Evolutionary conservation across 768 basidiomycete genomes (phyloP), one percentile per base, ranked within the genome.

Genomic region (Pulveroboletus ravenelii): DNA sequence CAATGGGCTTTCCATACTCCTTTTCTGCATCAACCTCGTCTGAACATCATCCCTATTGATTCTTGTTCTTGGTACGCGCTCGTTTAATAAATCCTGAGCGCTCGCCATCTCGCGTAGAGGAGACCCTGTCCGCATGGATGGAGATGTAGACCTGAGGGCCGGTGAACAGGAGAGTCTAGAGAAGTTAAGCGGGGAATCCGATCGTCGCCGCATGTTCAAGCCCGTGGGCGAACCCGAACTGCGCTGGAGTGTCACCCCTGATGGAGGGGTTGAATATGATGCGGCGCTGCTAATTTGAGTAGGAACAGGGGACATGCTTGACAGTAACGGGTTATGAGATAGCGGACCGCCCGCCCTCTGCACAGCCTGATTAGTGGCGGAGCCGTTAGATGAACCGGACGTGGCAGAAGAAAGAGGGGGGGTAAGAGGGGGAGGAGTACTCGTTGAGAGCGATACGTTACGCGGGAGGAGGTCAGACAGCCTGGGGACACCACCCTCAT

Each of bases 31-130:
- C 45, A 82, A 60, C 32, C 78, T 72, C 46, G 74, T 67, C 51
- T 78, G 74, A 17, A 85, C 74, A 42, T 78, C 77, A 47, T 80
- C 80, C 27, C 75, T 74, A 46, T 70, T 81, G 50, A 84, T 80
- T 39, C 79, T 71, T 23, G 70, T 70, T 45, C 71, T 73, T 3
- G 56, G 64, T 57, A 31, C 53, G 58, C 58, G 58, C 4, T 45
- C 56, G 23, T 41, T 39, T 29, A 57, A 54, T 17, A 58, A 38
- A 6, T 63, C 63, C 39, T 62, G 63, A 5, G 50, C 49, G 29
- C 55, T 64, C n/a, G 55, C 48, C 2, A 35, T 45, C 32, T 62
- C 64, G 10, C 60, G 59, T 12, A 68, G 25, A 10, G 69, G 69
- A 17, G 67, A 67, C n/a, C 59, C 69, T 20, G 59, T 50, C 29